Percentiles rank a stretch among this genome's conserved stretches.
Evolutionary conservation across 192 early-diverging fungal genomes (phyloP).

Genomic region (Umbelopsis sp.): DNA sequence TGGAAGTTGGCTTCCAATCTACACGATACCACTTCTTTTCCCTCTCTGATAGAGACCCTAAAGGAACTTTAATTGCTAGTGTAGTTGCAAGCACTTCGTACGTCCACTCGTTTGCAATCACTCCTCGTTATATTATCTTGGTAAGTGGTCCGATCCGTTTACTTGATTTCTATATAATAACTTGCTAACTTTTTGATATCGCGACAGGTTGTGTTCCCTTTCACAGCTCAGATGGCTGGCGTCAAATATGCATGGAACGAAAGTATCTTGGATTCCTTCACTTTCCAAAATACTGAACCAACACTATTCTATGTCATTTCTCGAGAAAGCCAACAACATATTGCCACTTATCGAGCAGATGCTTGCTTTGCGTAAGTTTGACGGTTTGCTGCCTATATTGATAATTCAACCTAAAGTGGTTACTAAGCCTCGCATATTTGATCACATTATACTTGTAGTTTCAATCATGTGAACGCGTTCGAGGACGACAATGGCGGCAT

Average conservation of each 20-base stretch:
- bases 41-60: conserved; percentile 59
- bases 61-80: conserved; percentile 62
- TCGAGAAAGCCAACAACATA: conserved; percentile 62
- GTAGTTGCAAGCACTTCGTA: conserved; percentile 67
- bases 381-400: too few species aligned
- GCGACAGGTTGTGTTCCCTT: conserved; percentile 55
- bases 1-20: conserved; percentile 70
- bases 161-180: neutral
- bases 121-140: conserved; percentile 71
- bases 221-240: conserved; percentile 61
- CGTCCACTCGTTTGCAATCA: conserved; percentile 78
- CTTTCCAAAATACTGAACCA: conserved; percentile 59
- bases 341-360: conserved; percentile 69
- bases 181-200: neutral
- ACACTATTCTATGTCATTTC: conserved; percentile 76
- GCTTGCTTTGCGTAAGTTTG: conserved; percentile 46
- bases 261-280: conserved; percentile 70
- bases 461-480: conserved; percentile 77
- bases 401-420: too few species aligned
- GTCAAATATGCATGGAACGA: conserved; percentile 70
- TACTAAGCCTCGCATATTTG: too few species aligned
- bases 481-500: conserved; percentile 62
- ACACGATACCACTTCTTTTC: conserved; percentile 71
- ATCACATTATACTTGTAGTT: neutral
- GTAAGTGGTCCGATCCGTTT: conserved; percentile 34